Conservation (phyloP, 2,329 filamentous ascomycete genomes). For the Didymellaceae sp. region DNA sequence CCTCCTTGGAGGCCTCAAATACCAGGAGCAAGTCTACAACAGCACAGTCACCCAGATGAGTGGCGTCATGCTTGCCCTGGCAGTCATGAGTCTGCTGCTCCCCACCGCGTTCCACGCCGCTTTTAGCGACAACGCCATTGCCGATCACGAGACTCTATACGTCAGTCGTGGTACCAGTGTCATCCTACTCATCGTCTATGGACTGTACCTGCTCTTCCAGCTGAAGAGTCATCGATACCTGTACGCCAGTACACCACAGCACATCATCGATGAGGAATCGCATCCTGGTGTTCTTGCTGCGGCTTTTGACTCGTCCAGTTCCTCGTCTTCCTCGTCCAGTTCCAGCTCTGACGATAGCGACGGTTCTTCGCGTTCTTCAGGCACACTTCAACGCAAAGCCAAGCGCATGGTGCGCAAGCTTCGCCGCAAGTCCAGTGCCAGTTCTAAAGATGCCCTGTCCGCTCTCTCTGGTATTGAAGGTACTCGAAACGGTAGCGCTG, state of each 20-base stretch:
- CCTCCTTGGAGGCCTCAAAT: constrained; percentile 82
- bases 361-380: constrained; percentile 68
- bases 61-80: constrained; percentile 86
- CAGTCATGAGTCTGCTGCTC: constrained; percentile 85
- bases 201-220: constrained; percentile 86
- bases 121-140: constrained; percentile 67
- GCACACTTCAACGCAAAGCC: constrained; percentile 76
- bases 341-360: constrained; percentile 67
- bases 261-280: constrained; percentile 89
- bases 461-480: constrained; percentile 51
- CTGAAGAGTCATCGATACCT: constrained; percentile 91
- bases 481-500: constrained; percentile 32
- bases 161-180: constrained; percentile 91
- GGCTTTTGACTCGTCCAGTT: constrained; percentile 75
- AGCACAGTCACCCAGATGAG: constrained; percentile 97
- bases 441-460: constrained; percentile 67
- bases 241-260: constrained; percentile 89
- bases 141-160: constrained; percentile 75
- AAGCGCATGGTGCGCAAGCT: constrained; percentile 76
- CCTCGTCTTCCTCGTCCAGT: constrained; percentile 55
- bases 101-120: constrained; percentile 95
- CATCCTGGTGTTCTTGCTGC: constrained; percentile 83
- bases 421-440: constrained; percentile 77
- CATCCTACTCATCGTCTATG: constrained; percentile 80
- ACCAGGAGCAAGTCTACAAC: constrained; percentile 93